Evolutionary conservation across 225 moss, liverwort and hornwort genomes (phyloP).

Genomic region (Ulota crispa): DNA sequence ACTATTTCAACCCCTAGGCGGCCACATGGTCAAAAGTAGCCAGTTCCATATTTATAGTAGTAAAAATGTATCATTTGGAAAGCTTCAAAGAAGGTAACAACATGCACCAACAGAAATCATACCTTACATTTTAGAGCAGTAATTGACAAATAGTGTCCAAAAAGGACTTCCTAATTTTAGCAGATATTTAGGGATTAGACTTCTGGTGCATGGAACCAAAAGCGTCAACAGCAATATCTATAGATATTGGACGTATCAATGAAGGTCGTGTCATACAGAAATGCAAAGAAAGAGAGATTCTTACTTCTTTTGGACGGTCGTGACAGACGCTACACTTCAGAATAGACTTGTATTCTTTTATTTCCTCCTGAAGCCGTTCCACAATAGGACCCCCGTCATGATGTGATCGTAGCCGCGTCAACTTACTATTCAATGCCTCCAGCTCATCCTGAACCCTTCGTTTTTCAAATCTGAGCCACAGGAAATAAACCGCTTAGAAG

Average conservation of each 20-base stretch:
- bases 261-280: background rate
- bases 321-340: conserved; percentile 98
- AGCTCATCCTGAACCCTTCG: conserved; percentile 90
- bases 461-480: conserved; percentile 77
- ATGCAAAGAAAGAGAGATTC: conserved; percentile 7
- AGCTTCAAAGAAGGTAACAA: background rate
- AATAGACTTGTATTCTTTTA: conserved; percentile 94
- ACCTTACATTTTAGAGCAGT: background rate
- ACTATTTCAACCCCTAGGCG: background rate
- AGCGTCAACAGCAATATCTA: background rate
- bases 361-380: conserved; percentile 91
- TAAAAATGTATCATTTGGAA: background rate
- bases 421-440: conserved; percentile 63
- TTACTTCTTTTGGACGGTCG: conserved; percentile 94
- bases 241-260: background rate
- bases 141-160: background rate
- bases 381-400: conserved; percentile 76
- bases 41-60: background rate
- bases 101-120: background rate
- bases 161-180: background rate
- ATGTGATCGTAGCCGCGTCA: conserved; percentile 68
- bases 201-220: background rate
- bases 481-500: background rate
- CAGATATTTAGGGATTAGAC: background rate
- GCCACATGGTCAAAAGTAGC: background rate